Base-by-base conservation (phyloP, 202 grass and related monocot species). In the Panicum virgatum region DNA sequence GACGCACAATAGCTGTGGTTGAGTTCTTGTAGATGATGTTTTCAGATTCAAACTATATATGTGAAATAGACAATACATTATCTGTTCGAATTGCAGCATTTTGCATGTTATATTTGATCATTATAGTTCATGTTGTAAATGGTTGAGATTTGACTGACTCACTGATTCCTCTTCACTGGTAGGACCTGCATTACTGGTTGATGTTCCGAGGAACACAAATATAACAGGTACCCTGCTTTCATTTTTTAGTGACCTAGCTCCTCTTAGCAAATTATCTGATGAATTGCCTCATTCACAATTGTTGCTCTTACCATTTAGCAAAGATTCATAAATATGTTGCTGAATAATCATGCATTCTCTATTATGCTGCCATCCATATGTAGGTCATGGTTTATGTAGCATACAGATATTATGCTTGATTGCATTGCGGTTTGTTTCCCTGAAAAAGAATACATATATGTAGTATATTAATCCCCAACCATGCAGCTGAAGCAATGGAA, bases 181-280 rank as follows among this genome's bases (percentile, higher is more conserved):
- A 98, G 95, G 95, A 77, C 95, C 92, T 73, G 88, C 95, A 11
- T 81, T 98, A 56, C 78, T 98, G 66, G 92, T 98, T 69, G 95
- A 98, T 90, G 88, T 94, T 81, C 92, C 90, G 29, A 94, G 92
- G 80, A 58, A 98, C 88, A 88, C 84, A 65, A 98, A 94, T 26
- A 91, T 98, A 91, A 98, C 95, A 93, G 92, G 95, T 97, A 94
- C 15, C 1, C 18, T 43, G 23, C n/a, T 40, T n/a, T n/a, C n/a
- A n/a, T n/a, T n/a, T n/a, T n/a, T n/a, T n/a, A n/a, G n/a, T n/a
- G n/a, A n/a, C n/a, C n/a, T n/a, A n/a, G n/a, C n/a, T n/a, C n/a
- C n/a, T n/a, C n/a, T n/a, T n/a, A n/a, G n/a, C n/a, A n/a, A n/a
- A n/a, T n/a, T 36, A 84, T 57, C 37, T 10, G 54, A 68, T 79